Percentiles rank a stretch among this genome's conserved stretches.
phyloP scores from a whole-genome alignment of 192 early-diverging fungal species.

The Backusella westeae region DNA sequence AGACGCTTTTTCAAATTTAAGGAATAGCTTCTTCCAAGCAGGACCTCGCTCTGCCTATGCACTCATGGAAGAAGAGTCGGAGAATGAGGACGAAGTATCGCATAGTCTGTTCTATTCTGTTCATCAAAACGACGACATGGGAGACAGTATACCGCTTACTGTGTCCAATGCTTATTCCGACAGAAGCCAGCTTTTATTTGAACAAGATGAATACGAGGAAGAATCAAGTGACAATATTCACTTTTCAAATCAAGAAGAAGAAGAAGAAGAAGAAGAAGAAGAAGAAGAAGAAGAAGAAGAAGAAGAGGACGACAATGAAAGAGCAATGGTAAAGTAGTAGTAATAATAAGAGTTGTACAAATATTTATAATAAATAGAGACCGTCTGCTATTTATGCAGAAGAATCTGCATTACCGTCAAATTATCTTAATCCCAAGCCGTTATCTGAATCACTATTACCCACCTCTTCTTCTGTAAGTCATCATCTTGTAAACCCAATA shows the following conservation, averaged over 20 bases:
- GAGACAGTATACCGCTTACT: constrained; percentile 30
- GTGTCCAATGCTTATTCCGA: constrained; percentile 34
- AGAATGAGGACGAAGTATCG: constrained; percentile 30
- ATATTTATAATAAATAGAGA: constrained; percentile 31
- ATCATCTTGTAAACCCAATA: no score
- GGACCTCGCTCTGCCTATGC: constrained; percentile 8
- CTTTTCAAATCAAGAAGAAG: constrained; percentile 7
- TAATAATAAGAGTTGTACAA: not conserved
- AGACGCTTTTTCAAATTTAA: constrained; percentile 7
- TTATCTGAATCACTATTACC: constrained; percentile 49
- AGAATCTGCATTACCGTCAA: constrained; percentile 36
- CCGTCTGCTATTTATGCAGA: constrained; percentile 56
- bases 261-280: constrained; percentile 27
- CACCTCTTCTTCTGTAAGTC: constrained; percentile 41
- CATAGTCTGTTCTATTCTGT: constrained; percentile 34
- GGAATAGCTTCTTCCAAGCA: constrained; percentile 13
- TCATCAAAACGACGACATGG: constrained; percentile 19
- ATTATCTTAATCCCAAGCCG: constrained; percentile 26
- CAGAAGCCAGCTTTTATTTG: constrained; percentile 28
- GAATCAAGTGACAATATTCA: not conserved
- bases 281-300: constrained; percentile 24
- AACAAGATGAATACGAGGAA: constrained; percentile 15
- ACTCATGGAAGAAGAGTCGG: constrained; percentile 30
- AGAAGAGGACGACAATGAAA: constrained; percentile 10
- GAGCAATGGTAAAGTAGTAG: not conserved